Conservation (phyloP, 768 basidiomycete genomes). For the Pleurotus ostreatus region DNA sequence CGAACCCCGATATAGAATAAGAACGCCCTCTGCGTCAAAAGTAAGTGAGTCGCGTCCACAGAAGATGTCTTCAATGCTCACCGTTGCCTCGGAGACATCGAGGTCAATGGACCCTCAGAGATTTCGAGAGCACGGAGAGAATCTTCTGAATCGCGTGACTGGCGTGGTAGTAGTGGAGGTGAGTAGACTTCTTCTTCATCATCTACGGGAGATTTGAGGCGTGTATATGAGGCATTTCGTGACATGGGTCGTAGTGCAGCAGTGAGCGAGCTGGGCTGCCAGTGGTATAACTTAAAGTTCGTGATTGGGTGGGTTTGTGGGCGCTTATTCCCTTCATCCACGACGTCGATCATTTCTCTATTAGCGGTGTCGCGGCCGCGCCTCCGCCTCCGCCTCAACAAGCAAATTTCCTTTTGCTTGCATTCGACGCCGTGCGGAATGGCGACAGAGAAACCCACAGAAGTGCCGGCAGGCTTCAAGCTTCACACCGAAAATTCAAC, state of each 20-base stretch:
- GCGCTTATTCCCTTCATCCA: not conserved
- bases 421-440: constrained; percentile 11
- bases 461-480: constrained; percentile 69
- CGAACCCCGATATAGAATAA: constrained; percentile 72
- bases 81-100: constrained; percentile 31
- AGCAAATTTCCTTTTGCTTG: not conserved
- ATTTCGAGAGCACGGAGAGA: constrained; percentile 81
- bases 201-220: constrained; percentile 31
- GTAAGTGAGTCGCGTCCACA: constrained; percentile 7
- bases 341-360: not conserved
- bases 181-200: constrained; percentile 19
- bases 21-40: constrained; percentile 40
- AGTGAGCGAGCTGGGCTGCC: too few species aligned
- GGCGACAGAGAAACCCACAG: constrained; percentile 22
- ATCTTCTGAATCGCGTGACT: constrained; percentile 45
- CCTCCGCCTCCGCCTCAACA: not conserved
- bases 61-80: constrained; percentile 13
- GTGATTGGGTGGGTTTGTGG: not conserved
- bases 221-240: constrained; percentile 5
- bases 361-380: not conserved
- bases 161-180: constrained; percentile 28
- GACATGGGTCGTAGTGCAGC: not conserved
- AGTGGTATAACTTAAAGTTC: too few species aligned
- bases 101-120: constrained; percentile 51
- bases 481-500: constrained; percentile 81